Base-by-base conservation (phyloP, 2,329 filamentous ascomycete genomes). In the Colletotrichum eleusines region DNA sequence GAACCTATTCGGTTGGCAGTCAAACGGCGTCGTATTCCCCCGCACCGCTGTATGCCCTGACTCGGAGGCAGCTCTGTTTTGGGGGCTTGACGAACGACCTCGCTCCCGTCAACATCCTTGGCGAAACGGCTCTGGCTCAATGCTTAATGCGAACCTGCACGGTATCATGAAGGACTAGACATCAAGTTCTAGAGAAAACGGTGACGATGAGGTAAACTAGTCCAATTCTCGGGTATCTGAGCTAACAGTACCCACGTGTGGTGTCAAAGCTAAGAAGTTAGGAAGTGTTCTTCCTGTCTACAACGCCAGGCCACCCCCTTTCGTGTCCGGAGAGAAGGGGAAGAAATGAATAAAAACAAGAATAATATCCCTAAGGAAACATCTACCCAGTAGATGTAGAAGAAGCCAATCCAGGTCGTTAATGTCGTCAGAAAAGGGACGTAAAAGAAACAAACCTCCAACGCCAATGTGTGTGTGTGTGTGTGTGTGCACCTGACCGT, bases 371-470 rank as follows among this genome's bases (percentile, higher is more conserved):
- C 46, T 16, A 40, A 48, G 23, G 20, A 7, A 20, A 48, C 5
- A 54, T 68, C 69, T 63, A 69, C 53, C 23, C 65, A 54, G 65
- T 62, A 69, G 53, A 69, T 71, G 23, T 58, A 28, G 46, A 35
- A 63, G 50, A 53, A 65, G 53, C 40, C 53, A 35, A 44, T 35
- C 23, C 26, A 38, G 5, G 53, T 63, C 69, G 53, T 69, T 20
- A 63, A 63, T n/a, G 35, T 69, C 66, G 53, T 65, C 33, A 57
- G 44, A 54, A 46, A 12, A 64, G 20, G 7, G 53, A 59, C n/a
- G 48, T 31, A 26, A 38, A 35, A 54, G 51, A 51, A 63, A 35
- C 14, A 46, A 69, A 46, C 69, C 69, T 38, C 53, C 69, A 69
- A 71, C 65, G 58, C 69, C 69, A 33, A n/a, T 9, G 14, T 18